Evolutionary conservation across 768 basidiomycete species (phyloP), one percentile per base, ranked within the genome.

Genomic region (Mycena maculata): DNA sequence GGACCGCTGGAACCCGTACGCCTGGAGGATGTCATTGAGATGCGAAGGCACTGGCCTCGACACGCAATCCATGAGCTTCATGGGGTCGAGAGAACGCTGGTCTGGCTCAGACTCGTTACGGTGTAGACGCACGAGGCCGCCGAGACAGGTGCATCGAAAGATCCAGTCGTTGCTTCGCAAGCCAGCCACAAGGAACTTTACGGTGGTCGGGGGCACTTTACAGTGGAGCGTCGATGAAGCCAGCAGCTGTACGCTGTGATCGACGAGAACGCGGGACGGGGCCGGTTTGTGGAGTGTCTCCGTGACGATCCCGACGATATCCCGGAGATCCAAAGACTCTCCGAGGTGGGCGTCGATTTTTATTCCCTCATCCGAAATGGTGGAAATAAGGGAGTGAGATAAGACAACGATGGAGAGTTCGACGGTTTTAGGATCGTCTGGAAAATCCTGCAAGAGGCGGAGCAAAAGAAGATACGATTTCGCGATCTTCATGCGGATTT

Each of bases 151-250:
- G 72, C 82, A 85, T 7, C 88, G 85, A 3, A 77, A 81, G 36
- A 82, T 79, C 76, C 89, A 83, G 73, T 90, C 88, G 36, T 79
- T 78, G 75, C 85, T 85, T 45, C 88, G 84, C 33, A 90, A 75
- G 27, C 84, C 84, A 0, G 88, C 85, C 22, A 89, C 84, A 18
- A 91, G 78, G 57, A 88, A 83, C n/a, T 80, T 79, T 16, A 84
- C 75, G 56, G 85, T 76, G 1, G 81, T 73, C 1, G 85, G 83
- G 33, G 82, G 80, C 0, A 78, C 77, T 60, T 83, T 77, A 75
- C 82, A 86, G 63, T 88, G 81, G 20, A 84, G 72, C 0, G 84
- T 83, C 25, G 83, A 77, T 20, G 75, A 77, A 0, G 83, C 72
- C 18, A 90, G 70, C 18, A 90, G 80, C 20, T 81, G 80, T 10